These are phyloP conservation scores for Termitomyces sp. DNA, from an alignment of 768 basidiomycete species.

Conservation along the genomic window DNA sequence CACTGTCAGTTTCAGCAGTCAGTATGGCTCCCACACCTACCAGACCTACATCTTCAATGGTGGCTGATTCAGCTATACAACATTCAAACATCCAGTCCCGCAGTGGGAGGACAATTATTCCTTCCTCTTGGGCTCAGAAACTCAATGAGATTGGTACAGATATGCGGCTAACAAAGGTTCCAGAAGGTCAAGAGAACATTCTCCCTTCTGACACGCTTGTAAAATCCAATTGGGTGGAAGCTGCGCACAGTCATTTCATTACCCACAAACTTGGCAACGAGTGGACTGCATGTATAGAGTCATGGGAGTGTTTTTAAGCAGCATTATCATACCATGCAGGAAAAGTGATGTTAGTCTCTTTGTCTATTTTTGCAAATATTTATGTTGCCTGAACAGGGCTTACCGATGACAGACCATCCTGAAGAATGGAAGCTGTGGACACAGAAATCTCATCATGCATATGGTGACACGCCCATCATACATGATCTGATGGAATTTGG, in stretches of 20 bases:
- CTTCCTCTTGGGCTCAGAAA: neutral
- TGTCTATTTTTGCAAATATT: too few relatives aligned
- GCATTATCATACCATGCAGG: too few relatives aligned
- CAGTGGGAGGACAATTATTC: neutral
- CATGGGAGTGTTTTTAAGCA: neutral
- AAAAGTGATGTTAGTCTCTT: too few relatives aligned
- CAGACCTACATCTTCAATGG: too few relatives aligned
- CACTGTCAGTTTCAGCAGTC: neutral
- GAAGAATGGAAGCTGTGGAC: conserved; percentile 13
- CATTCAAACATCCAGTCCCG: neutral
- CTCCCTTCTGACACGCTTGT: too few relatives aligned
- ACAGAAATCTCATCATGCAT: neutral
- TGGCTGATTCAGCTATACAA: neutral
- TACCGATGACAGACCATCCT: neutral
- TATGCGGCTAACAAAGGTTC: too few relatives aligned
- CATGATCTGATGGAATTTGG: conserved; percentile 12
- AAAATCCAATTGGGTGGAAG: neutral
- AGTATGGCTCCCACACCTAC: neutral
- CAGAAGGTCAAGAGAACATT: neutral
- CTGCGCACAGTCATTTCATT: conserved; percentile 1
- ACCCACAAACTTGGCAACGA: conserved; percentile 5
- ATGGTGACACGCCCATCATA: conserved; percentile 5
- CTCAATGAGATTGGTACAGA: neutral
- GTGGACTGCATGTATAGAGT: conserved; percentile 7
- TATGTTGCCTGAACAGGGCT: neutral